phyloP scores from a whole-genome alignment of 1,139 yeast genomes.

The Pichia sp. region DNA sequence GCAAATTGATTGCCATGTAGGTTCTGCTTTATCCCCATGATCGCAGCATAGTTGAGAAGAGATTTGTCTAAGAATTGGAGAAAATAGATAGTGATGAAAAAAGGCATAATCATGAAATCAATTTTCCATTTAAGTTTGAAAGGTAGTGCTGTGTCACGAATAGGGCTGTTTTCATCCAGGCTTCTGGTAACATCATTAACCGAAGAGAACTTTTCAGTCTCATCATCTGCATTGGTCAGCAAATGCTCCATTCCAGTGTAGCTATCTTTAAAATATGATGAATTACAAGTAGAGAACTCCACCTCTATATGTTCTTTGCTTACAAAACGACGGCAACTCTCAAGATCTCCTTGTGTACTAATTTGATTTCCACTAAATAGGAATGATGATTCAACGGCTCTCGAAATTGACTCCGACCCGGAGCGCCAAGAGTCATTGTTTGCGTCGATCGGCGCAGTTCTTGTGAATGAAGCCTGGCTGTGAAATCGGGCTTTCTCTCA shows the following conservation, averaged over 20 bases:
- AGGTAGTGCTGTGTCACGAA: neutral
- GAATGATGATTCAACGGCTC: too few relatives aligned
- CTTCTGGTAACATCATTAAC: neutral
- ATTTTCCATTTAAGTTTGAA: constrained; percentile 16
- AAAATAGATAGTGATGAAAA: constrained; percentile 14
- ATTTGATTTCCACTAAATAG: too few relatives aligned
- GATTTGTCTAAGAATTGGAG: constrained; percentile 20
- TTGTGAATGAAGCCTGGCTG: too few relatives aligned
- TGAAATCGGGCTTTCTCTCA: neutral
- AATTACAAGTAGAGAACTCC: too few relatives aligned
- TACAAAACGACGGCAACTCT: too few relatives aligned
- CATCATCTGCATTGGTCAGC: neutral
- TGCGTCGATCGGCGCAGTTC: too few relatives aligned
- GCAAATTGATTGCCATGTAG: constrained; percentile 27
- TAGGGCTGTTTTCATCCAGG: neutral
- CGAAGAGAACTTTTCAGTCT: neutral
- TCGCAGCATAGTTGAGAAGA: constrained; percentile 36
- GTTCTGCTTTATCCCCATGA: constrained; percentile 46
- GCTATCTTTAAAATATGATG: too few relatives aligned
- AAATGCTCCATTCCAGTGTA: neutral
- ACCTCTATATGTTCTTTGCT: too few relatives aligned
- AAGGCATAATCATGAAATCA: constrained; percentile 18
- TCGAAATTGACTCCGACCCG: too few relatives aligned
- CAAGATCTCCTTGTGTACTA: too few relatives aligned
- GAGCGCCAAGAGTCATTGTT: too few relatives aligned